These are phyloP conservation scores for Rhodosporidiobolus odoratus DNA, from an alignment of 768 basidiomycete species.

Conservation along the genomic window DNA sequence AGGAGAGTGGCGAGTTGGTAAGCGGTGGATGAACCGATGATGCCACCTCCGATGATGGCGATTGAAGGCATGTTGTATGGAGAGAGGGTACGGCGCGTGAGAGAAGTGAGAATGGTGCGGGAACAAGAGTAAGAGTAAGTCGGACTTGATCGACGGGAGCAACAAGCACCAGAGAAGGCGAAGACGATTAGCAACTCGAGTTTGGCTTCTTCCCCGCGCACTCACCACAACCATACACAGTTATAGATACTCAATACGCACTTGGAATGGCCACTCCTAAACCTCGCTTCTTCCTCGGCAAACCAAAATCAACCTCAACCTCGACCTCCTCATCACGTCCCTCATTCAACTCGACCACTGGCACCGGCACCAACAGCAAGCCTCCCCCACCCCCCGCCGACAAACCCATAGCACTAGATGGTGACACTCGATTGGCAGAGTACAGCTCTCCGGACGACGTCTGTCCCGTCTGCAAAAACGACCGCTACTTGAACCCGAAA, in stretches of 20 bases:
- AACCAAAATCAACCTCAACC: constrained; percentile 1
- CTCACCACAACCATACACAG: too few relatives aligned
- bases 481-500: constrained; percentile 90
- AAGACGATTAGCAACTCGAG: too few relatives aligned
- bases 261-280: constrained; percentile 24
- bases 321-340: not conserved
- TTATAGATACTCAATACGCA: too few relatives aligned
- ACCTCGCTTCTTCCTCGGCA: constrained; percentile 35
- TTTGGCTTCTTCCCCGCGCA: too few relatives aligned
- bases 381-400: constrained; percentile 17
- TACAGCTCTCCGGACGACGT: constrained; percentile 60
- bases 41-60: constrained; percentile 77
- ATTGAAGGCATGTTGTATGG: too few relatives aligned
- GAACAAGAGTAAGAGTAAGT: too few relatives aligned
- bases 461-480: constrained; percentile 95
- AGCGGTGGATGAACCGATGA: constrained; percentile 76
- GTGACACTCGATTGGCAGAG: constrained; percentile 16
- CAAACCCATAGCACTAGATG: constrained; percentile 2
- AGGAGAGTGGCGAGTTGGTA: constrained; percentile 68
- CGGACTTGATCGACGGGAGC: too few relatives aligned
- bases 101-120: too few relatives aligned
- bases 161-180: too few relatives aligned
- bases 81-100: too few relatives aligned
- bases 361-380: too few relatives aligned
- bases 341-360: not conserved